A percentile compares a stretch with the other conserved stretches of the same genome.
Conservation (phyloP, 2,329 filamentous ascomycete genomes). For the Herpotrichia juniperi region DNA sequence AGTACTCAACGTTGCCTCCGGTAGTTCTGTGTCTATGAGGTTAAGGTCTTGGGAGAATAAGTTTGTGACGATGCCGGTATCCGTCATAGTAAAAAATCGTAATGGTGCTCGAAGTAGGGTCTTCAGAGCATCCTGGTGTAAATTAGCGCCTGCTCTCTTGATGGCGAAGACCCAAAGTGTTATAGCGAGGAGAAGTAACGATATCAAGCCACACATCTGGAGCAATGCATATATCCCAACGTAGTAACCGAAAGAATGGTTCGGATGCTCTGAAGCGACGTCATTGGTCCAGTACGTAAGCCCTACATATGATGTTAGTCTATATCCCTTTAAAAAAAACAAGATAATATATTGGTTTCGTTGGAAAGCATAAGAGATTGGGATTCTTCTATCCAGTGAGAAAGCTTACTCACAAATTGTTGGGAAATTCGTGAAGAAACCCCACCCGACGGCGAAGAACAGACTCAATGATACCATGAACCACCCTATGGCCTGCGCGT, state of each 20-base stretch:
- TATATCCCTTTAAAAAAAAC: too few relatives aligned
- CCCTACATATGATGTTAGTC: too few relatives aligned
- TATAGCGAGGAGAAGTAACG: slow-evolving; percentile 13
- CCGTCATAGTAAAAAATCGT: slow-evolving; percentile 18
- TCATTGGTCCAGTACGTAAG: slow-evolving; percentile 18
- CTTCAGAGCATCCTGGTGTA: slow-evolving; percentile 53
- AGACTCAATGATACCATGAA: slow-evolving; percentile 1
- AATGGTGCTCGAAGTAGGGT: slow-evolving; percentile 18
- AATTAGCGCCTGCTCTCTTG: slow-evolving; percentile 41
- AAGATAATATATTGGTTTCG: too few relatives aligned
- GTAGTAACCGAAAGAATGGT: slow-evolving; percentile 13
- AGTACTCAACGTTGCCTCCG: slow-evolving; percentile 15
- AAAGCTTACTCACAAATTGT: too few relatives aligned
- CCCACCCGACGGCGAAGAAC: slow-evolving; percentile 12
- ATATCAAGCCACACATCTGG: slow-evolving; percentile 9
- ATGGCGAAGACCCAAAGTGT: slow-evolving; percentile 41
- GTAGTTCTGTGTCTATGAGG: slow-evolving; percentile 48
- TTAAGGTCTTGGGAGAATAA: slow-evolving; percentile 47
- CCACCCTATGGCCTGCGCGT: slow-evolving; percentile 14
- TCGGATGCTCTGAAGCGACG: slow-evolving; percentile 3
- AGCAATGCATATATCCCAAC: slow-evolving; percentile 19
- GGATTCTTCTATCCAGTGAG: too few relatives aligned
- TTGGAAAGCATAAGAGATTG: too few relatives aligned
- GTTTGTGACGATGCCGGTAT: slow-evolving; percentile 20
- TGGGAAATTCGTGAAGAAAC: slow-evolving; percentile 19